phyloP scores from a whole-genome alignment of 106 monocot genomes.

The Narthecium ossifragum region DNA sequence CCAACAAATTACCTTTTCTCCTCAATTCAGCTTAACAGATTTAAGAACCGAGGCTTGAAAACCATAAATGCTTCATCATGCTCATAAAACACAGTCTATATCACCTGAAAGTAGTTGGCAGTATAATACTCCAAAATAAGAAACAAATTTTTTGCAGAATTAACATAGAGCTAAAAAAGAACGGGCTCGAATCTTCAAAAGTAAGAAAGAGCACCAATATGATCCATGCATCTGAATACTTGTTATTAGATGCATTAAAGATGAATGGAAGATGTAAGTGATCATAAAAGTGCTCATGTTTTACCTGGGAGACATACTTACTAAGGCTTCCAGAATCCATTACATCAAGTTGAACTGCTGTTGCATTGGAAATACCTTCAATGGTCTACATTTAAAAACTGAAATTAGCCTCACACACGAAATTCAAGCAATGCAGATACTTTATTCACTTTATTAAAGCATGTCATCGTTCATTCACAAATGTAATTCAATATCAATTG shows the following conservation, averaged over 20 bases:
- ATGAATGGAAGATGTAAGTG: not conserved
- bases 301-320: conserved; percentile 60
- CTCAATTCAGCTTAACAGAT: no score
- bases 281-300: not conserved
- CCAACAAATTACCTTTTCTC: no score
- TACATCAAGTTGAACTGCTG: conserved; percentile 82
- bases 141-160: no score
- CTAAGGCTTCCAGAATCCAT: conserved; percentile 57
- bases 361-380: conserved; percentile 79
- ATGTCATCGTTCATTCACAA: no score
- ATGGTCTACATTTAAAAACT: conserved; percentile 47
- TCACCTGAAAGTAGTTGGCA: no score
- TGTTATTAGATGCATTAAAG: not conserved
- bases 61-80: no score
- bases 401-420: not conserved
- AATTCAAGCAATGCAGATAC: not conserved
- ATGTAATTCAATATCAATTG: no score
- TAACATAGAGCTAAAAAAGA: no score
- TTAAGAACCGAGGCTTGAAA: no score
- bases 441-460: not conserved
- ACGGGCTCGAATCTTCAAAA: no score
- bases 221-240: not conserved
- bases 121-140: no score
- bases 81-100: no score
- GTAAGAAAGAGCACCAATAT: not conserved